Percentiles rank a stretch among this genome's conserved stretches.
Evolutionary conservation across 2,329 filamentous ascomycete species (phyloP).

Genomic region (Clathrospora elynae): DNA sequence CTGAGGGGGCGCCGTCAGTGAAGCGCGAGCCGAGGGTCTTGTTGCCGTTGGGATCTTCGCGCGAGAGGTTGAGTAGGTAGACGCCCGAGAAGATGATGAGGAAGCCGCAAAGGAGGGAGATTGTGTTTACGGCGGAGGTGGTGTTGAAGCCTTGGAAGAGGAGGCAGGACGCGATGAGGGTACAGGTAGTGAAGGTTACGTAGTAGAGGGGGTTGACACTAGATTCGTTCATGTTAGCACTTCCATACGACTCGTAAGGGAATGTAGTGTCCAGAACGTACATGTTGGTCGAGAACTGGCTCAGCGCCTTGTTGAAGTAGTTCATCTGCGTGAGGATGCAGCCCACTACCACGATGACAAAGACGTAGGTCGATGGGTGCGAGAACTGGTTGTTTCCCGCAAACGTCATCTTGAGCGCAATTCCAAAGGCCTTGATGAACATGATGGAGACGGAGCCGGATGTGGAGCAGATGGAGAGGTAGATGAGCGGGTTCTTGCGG

Average conservation of each 20-base stretch:
- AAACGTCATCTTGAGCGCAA: conserved; percentile 93
- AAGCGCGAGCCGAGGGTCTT: conserved; percentile 59
- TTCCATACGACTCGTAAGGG: background rate
- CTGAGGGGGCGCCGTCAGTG: conserved; percentile 83
- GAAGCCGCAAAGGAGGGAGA: conserved; percentile 91
- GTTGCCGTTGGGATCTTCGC: conserved; percentile 82
- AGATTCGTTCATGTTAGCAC: conserved; percentile 17
- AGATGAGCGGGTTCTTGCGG: conserved; percentile 94
- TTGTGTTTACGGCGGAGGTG: conserved; percentile 85
- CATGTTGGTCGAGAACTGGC: conserved; percentile 97
- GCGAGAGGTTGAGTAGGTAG: conserved; percentile 94
- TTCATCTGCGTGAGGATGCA: conserved; percentile 99
- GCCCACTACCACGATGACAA: conserved; percentile 87
- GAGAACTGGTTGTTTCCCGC: conserved; percentile 93
- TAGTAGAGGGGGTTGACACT: conserved; percentile 97
- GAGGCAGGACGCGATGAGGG: conserved; percentile 91
- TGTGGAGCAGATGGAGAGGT: conserved; percentile 96
- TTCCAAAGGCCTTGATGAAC: conserved; percentile 98
- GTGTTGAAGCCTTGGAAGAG: conserved; percentile 97
- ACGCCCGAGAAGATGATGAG: conserved; percentile 94
- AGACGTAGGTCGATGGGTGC: conserved; percentile 95
- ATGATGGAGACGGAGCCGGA: conserved; percentile 98
- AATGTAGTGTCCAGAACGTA: conserved; percentile 60
- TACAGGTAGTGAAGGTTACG: conserved; percentile 95
- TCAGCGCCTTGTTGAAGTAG: conserved; percentile 98